Conservation (phyloP, 140 eudicot species). For the Flaveria floridana region DNA sequence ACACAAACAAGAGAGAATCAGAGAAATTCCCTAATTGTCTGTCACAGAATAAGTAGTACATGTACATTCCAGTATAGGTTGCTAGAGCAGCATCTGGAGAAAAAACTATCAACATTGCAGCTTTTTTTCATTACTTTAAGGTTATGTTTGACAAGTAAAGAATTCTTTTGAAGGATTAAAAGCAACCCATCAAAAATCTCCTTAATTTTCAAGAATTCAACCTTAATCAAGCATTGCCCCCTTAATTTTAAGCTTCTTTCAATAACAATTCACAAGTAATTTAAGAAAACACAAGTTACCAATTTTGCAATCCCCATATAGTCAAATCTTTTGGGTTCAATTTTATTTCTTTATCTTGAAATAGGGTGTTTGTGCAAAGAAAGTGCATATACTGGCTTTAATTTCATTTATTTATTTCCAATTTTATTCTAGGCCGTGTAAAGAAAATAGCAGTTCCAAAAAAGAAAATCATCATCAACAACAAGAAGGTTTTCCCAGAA, state of each 20-base stretch:
- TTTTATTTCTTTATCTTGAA: constrained; percentile 5
- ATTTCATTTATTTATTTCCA: neutral
- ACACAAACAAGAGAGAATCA: constrained; percentile 13
- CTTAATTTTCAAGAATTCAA: neutral
- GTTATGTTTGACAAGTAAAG: constrained; percentile 7
- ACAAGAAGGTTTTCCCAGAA: constrained; percentile 19
- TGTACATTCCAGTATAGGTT: neutral
- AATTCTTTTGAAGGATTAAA: neutral
- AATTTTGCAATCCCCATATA: constrained; percentile 9
- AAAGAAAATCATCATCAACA: constrained; percentile 3
- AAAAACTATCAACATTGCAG: constrained; percentile 1
- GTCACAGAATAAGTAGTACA: neutral
- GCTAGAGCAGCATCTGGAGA: neutral
- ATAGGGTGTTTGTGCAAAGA: constrained; percentile 5
- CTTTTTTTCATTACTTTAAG: neutral
- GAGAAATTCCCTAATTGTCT: neutral
- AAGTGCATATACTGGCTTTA: constrained; percentile 21
- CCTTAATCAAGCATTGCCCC: too few species aligned
- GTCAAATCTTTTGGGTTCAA: constrained; percentile 24
- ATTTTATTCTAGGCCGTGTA: too few species aligned
- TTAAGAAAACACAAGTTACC: constrained; percentile 17
- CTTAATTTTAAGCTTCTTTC: neutral
- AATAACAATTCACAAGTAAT: constrained; percentile 13
- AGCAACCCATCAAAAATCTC: constrained; percentile 18
- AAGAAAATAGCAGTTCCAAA: constrained; percentile 9